These are phyloP conservation scores for Geranomyces michiganensis DNA, from an alignment of 192 early-diverging fungal genomes.

Conservation along the genomic window DNA sequence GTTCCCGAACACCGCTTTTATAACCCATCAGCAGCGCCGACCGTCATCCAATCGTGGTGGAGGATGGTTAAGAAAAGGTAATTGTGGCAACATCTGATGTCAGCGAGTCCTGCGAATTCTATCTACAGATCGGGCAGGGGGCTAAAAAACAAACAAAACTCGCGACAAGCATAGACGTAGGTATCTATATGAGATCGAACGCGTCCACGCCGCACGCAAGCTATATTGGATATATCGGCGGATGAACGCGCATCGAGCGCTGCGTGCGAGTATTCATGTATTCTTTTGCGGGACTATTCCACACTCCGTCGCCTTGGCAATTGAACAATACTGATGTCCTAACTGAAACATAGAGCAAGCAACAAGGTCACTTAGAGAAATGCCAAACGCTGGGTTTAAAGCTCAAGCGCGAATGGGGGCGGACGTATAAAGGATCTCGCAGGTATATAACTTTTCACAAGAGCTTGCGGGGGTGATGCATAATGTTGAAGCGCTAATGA, in stretches of 20 bases:
- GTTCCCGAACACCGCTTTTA: slow-evolving; percentile 4
- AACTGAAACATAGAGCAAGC: neutral
- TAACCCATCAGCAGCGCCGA: neutral
- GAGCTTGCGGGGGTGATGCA: neutral
- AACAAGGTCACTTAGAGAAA: neutral
- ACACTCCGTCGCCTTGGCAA: no score
- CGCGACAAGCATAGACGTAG: neutral
- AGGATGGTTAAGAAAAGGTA: slow-evolving; percentile 2
- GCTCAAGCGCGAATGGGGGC: slow-evolving; percentile 12
- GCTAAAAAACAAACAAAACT: neutral
- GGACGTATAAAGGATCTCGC: slow-evolving; percentile 2
- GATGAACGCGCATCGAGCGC: neutral
- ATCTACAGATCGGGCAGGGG: neutral
- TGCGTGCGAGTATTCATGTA: neutral
- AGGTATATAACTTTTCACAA: neutral
- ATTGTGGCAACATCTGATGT: neutral
- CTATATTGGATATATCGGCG: neutral
- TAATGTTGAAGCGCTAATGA: no score
- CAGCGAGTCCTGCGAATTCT: neutral
- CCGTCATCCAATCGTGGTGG: slow-evolving; percentile 17
- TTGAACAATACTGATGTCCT: no score
- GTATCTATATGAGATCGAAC: neutral
- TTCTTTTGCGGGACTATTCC: no score
- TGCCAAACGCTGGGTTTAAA: neutral
- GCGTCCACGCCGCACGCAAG: neutral